Base-by-base conservation (phyloP, 805 yeast genomes). In the Nakazawaea holstii region DNA sequence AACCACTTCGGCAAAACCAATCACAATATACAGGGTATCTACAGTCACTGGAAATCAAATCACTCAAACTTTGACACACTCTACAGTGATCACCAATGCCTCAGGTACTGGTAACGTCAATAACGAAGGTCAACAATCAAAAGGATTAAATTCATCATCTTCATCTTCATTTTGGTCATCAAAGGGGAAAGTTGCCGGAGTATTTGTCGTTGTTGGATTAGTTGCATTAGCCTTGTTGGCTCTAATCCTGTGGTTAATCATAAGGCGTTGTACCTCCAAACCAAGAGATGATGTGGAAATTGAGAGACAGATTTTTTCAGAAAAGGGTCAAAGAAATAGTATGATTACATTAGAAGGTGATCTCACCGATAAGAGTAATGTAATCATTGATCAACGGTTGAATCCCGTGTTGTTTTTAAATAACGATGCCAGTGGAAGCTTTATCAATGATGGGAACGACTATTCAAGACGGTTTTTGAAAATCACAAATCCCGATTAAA, bases 181-280 rank as follows among this genome's bases (percentile, higher is more conserved):
- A 41, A 78, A 77, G 41, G 94, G 92, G 0, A 84, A 84, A 59
- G 92, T 87, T 1, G 94, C 90, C 0, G 96, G 95, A 2, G 86
- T 89, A 0, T 87, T 87, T 64, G 79, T 85, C 2, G 90, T 77
- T 0, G 92, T 88, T 14, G 95, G 90, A 1, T 56, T 88, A 1
- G 81, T 82, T 1, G 76, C 66, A 1, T 55, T 78, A 0, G 72
- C 24, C 24, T 20, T 72, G 1, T 41, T 80, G 1, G 40, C 83
- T 10, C 49, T 39, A 15, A 9, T 29, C 1, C 51, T 74, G 55
- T 67, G 76, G 66, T 62, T 73, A 32, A 50, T 68, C 28, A 53
- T 69, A 52, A 17, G 59, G 55, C 46, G 28, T 48, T 24, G 57
- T 54, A 30, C 49, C 53, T 28, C 41, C 6, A 35, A 33, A 6